Base-by-base conservation (phyloP, 2,329 filamentous ascomycete genomes). In the Pseudodiploospora longispora region DNA sequence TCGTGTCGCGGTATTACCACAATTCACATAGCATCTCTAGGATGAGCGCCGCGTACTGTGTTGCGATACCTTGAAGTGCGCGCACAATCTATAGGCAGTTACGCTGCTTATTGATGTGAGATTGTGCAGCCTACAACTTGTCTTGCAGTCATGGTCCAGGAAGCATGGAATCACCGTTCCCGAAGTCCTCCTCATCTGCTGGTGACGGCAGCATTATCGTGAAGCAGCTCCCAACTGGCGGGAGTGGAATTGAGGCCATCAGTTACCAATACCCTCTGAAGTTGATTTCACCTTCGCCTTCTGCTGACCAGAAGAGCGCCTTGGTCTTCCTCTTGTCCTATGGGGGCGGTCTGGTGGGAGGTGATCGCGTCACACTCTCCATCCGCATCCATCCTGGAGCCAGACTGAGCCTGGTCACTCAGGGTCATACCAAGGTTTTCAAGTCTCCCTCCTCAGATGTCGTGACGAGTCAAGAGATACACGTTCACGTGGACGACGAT, bases 191-290 rank as follows among this genome's bases (percentile, higher is more conserved):
- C 34, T 85, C 86, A 27, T 72, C 74, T 42, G 79, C 90, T 27
- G 93, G 93, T 46, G 75, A 87, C 59, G 93, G 93, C 48, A 76
- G 74, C 51, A 85, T 96, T 53, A 73, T 88, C 42, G 80, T 88
- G 46, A 78, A 78, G 19, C 68, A 86, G 5, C 74, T 90, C 7
- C 87, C 90, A 32, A 82, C 83, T 30, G 75, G 77, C 28, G 77
- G 77, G 39, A 87, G 87, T 10, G 80, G 82, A 38, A 75, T 95
- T 30, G 79, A 83, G 48, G 78, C 75, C 30, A 78, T 95, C 52
- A 83, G 82, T 32, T 97, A 94, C 61, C 88, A 95, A 62, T 98
- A 97, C 58, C 93, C 93, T 1, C 75, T 98, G 38, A 98, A 98
- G 64, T 77, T 98, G 46, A 87, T 98, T 49, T 85, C 89, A 0